Evolutionary conservation across 176 grass and related monocot species (phyloP).

Genomic region (Carex scoparia): DNA sequence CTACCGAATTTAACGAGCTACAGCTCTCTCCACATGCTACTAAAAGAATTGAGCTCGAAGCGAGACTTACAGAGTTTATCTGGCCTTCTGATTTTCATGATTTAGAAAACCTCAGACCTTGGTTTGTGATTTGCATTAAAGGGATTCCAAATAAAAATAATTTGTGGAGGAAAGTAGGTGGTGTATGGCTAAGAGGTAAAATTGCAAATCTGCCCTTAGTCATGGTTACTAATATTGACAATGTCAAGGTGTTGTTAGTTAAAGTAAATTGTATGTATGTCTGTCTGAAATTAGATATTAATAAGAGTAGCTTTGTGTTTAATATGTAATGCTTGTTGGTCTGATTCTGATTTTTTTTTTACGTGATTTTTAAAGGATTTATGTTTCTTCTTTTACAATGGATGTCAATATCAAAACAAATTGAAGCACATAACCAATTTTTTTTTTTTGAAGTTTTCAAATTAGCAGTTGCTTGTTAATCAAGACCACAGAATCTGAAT

Average conservation of each 20-base stretch:
- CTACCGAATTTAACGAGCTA: too few species aligned
- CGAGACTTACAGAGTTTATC: too few species aligned
- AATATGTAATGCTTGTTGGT: neutral
- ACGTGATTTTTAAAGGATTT: neutral
- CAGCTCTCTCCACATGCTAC: too few species aligned
- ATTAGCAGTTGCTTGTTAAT: neutral
- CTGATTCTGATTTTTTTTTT: neutral
- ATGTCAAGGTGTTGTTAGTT: constrained; percentile 4
- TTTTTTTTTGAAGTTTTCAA: neutral
- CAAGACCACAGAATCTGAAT: neutral
- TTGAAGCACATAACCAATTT: neutral
- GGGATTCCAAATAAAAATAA: neutral
- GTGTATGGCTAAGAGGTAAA: neutral
- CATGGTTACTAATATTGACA: neutral
- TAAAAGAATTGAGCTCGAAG: too few species aligned
- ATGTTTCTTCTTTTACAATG: neutral
- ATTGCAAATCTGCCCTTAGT: neutral
- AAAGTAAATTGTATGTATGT: neutral
- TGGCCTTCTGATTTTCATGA: too few species aligned
- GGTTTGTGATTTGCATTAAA: neutral
- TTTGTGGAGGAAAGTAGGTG: neutral
- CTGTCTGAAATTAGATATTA: neutral
- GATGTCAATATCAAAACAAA: neutral
- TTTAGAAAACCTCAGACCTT: neutral
- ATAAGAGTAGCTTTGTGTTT: constrained; percentile 1